Evolutionary conservation across 441 rosid genomes (phyloP), one percentile per base, ranked within the genome.

Genomic region (Rhodomyrtus psidioides): DNA sequence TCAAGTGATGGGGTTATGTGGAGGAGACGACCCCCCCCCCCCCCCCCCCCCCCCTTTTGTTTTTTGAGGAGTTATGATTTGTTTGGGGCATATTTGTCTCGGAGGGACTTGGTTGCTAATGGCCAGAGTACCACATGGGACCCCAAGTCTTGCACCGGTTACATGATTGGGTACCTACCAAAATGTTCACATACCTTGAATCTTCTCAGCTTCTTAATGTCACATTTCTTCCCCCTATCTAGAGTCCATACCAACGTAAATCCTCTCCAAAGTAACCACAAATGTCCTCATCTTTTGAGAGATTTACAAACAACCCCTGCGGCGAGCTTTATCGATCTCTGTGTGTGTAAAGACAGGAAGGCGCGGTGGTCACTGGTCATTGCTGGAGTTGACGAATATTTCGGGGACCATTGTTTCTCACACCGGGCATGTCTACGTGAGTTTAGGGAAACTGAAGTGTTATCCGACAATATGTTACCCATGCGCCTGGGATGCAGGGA

Each of bases 21-120:
- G 82, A 34, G 76, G 46, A 19, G 76, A 34, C 44, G 3, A 2
- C 34, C 34, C 34, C 34, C 3, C 44, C 34, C 34, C 34, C 34
- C 34, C 34, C 3, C 34, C 34, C 46, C 7, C 7, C 7, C 4
- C 7, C 7, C 7, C 4, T 42, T 42, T 42, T 42, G 8, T 46
- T 46, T 12, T 65, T 65, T 23, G 81, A 74, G 55, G 76, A 4
- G 26, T 81, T 46, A 65, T 46, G 34, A 13, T 57, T 81, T 27
- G 24, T 81, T 56, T 58, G 59, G 82, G 79, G 91, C 90, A 85
- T 87, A 85, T 88, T 86, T 90, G 88, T 91, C 90, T 70, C 59
- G 79, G 58, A 81, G 79, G 75, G 70, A 56, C 34, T 34, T 86
- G 89, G 81, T 85, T 53, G 58, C 39, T 57, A 39, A 82, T 65